Conservation (phyloP, 2,329 filamentous ascomycete genomes). For the Fusarium tricinctum region DNA sequence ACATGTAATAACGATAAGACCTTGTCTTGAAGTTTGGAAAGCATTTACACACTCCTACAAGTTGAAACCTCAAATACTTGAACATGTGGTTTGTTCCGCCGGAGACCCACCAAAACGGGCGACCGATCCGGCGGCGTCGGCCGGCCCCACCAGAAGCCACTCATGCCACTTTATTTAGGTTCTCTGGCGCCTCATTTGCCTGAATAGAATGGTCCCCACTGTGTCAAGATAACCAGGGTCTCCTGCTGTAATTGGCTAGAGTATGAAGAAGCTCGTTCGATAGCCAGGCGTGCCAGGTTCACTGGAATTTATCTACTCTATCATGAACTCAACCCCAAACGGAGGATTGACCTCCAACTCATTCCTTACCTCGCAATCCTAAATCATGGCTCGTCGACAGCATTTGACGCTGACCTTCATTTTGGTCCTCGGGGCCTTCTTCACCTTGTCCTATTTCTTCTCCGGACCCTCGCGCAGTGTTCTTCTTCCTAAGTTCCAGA, state of each 20-base stretch:
- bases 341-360: constrained; percentile 46
- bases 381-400: constrained; percentile 65
- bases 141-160: constrained; percentile 42
- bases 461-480: constrained; percentile 58
- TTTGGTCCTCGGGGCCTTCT: constrained; percentile 67
- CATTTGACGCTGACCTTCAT: constrained; percentile 68
- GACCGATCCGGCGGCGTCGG: constrained; percentile 37
- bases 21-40: not conserved
- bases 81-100: constrained; percentile 12
- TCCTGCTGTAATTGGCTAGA: constrained; percentile 35
- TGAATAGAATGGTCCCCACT: constrained; percentile 20
- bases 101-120: constrained; percentile 31
- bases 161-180: constrained; percentile 36
- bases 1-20: too few relatives aligned
- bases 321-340: constrained; percentile 42
- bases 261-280: constrained; percentile 43
- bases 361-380: constrained; percentile 32
- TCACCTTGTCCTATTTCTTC: constrained; percentile 71
- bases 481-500: constrained; percentile 39
- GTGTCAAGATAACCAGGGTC: constrained; percentile 37
- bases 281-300: constrained; percentile 31
- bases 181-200: constrained; percentile 18
- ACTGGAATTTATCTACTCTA: constrained; percentile 34
- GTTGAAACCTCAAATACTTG: not conserved
- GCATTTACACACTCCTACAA: not conserved